Evolutionary conservation across 176 grass and related monocot genomes (phyloP).

Genomic region (Phragmites australis): DNA sequence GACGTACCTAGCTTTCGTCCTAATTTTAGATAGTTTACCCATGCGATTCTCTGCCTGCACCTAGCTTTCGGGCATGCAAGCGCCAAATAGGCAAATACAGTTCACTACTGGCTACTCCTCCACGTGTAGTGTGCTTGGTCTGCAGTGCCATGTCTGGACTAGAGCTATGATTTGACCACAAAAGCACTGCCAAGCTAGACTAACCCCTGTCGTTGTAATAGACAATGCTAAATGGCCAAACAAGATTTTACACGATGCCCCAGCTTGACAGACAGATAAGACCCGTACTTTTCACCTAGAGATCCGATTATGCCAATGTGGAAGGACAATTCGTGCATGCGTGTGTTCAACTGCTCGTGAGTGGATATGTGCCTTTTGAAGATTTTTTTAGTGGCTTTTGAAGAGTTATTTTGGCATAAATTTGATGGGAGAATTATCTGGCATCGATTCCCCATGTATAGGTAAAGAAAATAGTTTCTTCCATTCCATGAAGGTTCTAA

Average conservation of each 20-base stretch:
- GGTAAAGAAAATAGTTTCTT: not conserved
- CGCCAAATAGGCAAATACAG: not conserved
- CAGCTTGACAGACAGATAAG: not conserved
- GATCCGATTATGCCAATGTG: not conserved
- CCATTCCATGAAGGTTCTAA: not conserved
- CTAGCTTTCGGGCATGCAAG: no score
- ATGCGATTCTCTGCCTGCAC: not conserved
- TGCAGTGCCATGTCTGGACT: not conserved
- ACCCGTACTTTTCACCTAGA: not conserved
- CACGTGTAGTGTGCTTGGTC: constrained; percentile 4
- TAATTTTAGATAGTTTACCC: no score
- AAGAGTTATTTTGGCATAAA: not conserved
- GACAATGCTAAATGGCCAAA: not conserved
- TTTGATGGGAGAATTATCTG: not conserved
- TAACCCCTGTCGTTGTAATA: not conserved
- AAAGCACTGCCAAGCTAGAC: not conserved
- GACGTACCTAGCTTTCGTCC: not conserved
- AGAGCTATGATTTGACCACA: not conserved
- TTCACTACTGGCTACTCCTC: not conserved
- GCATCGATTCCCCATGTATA: no score
- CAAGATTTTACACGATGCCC: constrained; percentile 5
- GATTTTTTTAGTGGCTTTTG: not conserved
- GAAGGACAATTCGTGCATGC: not conserved
- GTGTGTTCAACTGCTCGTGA: not conserved
- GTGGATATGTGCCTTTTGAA: not conserved